Evolutionary conservation across 1,139 yeast genomes (phyloP).

Genomic region (Suhomyces kunorum): DNA sequence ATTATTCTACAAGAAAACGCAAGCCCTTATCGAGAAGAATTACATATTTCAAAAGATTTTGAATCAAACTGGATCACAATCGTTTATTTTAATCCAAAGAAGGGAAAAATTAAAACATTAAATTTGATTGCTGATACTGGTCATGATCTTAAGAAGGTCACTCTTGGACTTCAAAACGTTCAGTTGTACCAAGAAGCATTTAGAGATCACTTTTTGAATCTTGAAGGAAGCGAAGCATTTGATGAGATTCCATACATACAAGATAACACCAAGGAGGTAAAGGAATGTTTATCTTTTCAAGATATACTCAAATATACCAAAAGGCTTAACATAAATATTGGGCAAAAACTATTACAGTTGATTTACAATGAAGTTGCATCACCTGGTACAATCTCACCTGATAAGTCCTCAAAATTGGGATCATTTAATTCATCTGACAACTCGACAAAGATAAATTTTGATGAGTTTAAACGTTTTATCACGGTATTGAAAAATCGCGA

Average conservation of each 20-base stretch:
- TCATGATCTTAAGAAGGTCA: slow-evolving; percentile 59
- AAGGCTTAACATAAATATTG: slow-evolving; percentile 65
- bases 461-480: slow-evolving; percentile 74
- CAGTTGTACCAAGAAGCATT: slow-evolving; percentile 39
- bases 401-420: background rate
- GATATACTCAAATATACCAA: slow-evolving; percentile 68
- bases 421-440: background rate
- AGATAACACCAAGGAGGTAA: slow-evolving; percentile 27
- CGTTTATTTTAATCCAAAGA: slow-evolving; percentile 61
- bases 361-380: slow-evolving; percentile 52
- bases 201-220: slow-evolving; percentile 35
- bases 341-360: slow-evolving; percentile 28
- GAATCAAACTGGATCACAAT: slow-evolving; percentile 78
- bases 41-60: slow-evolving; percentile 67
- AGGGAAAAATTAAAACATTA: slow-evolving; percentile 56
- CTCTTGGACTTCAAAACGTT: slow-evolving; percentile 57
- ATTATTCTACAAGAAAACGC: slow-evolving; percentile 72
- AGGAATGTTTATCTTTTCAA: slow-evolving; percentile 55
- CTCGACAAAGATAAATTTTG: slow-evolving; percentile 49
- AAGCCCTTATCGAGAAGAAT: slow-evolving; percentile 78
- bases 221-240: background rate
- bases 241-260: slow-evolving; percentile 25
- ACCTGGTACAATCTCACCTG: background rate
- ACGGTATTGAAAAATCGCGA: slow-evolving; percentile 40
- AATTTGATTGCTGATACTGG: slow-evolving; percentile 74